phyloP scores from a whole-genome alignment of 208 protist species.

The Trypanosoma grayi region DNA sequence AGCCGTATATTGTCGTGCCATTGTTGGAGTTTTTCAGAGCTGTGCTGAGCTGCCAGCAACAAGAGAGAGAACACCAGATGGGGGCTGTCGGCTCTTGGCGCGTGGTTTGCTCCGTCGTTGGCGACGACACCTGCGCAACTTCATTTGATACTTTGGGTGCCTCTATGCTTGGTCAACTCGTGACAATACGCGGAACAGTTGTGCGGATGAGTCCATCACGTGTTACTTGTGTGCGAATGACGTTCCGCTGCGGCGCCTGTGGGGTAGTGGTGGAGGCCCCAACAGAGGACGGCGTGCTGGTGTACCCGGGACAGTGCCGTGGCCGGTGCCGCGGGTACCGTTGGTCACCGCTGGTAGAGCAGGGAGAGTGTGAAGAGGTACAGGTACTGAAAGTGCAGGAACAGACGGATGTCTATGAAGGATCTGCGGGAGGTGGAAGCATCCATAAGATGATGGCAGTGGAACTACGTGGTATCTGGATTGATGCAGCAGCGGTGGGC shows the following conservation, averaged over 20 bases:
- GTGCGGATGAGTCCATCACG: conserved; percentile 75
- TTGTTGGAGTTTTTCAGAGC: conserved; percentile 77
- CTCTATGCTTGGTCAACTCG: conserved; percentile 60
- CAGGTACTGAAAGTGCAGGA: conserved; percentile 84
- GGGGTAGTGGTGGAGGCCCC: conserved; percentile 34
- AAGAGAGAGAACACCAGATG: conserved; percentile 7
- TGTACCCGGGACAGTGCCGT: conserved; percentile 63
- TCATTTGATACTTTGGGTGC: conserved; percentile 74
- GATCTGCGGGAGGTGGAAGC: conserved; percentile 34
- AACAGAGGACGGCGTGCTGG: conserved; percentile 72
- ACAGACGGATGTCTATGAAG: conserved; percentile 50
- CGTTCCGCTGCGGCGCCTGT: conserved; percentile 70
- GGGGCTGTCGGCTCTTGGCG: conserved; percentile 12
- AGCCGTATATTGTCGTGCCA: conserved; percentile 59
- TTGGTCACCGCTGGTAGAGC: conserved; percentile 57
- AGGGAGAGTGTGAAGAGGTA: conserved; percentile 72
- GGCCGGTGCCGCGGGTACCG: conserved; percentile 71
- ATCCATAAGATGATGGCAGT: conserved; percentile 77
- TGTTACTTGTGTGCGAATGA: conserved; percentile 59
- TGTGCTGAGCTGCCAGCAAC: conserved; percentile 31
- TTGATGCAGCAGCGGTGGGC: conserved; percentile 70
- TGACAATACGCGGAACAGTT: conserved; percentile 74
- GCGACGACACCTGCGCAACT: conserved; percentile 28
- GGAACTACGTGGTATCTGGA: conserved; percentile 62
- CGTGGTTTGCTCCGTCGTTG: conserved; percentile 33